These are phyloP conservation scores for Choiromyces venosus DNA, from an alignment of 495 filamentous ascomycete species.

Conservation along the genomic window DNA sequence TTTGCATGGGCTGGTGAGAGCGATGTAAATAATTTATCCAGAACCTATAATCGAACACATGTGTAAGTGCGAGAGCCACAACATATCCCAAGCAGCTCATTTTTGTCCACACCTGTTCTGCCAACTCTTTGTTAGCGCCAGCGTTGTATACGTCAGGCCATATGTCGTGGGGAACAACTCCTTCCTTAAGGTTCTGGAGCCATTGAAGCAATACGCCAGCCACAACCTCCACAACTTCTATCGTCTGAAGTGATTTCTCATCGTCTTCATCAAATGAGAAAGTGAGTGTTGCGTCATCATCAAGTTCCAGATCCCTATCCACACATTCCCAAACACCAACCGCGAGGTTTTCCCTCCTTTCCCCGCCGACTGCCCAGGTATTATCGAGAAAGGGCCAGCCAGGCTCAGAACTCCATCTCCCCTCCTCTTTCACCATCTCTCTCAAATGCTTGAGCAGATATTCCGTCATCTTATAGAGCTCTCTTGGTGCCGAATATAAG, in stretches of 20 bases:
- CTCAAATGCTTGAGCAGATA: slow-evolving; percentile 63
- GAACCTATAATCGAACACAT: slow-evolving; percentile 24
- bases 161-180: slow-evolving; percentile 33
- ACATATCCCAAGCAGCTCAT: background rate
- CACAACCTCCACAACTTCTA: slow-evolving; percentile 31
- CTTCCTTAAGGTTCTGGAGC: slow-evolving; percentile 27
- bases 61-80: background rate
- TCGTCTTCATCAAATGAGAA: slow-evolving; percentile 28
- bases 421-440: slow-evolving; percentile 69
- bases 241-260: slow-evolving; percentile 14
- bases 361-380: slow-evolving; percentile 33
- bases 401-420: slow-evolving; percentile 48
- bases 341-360: slow-evolving; percentile 28
- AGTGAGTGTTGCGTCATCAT: slow-evolving; percentile 18
- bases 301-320: slow-evolving; percentile 36
- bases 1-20: slow-evolving; percentile 38
- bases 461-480: slow-evolving; percentile 83
- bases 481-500: slow-evolving; percentile 67
- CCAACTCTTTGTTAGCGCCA: slow-evolving; percentile 33
- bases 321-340: slow-evolving; percentile 37
- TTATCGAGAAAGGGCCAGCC: slow-evolving; percentile 37
- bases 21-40: slow-evolving; percentile 36
- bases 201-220: slow-evolving; percentile 35
- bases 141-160: slow-evolving; percentile 38
- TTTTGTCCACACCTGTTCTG: slow-evolving; percentile 31